Conservation (phyloP, 1,284 basidiomycete genomes). For the Vanrija sp. region DNA sequence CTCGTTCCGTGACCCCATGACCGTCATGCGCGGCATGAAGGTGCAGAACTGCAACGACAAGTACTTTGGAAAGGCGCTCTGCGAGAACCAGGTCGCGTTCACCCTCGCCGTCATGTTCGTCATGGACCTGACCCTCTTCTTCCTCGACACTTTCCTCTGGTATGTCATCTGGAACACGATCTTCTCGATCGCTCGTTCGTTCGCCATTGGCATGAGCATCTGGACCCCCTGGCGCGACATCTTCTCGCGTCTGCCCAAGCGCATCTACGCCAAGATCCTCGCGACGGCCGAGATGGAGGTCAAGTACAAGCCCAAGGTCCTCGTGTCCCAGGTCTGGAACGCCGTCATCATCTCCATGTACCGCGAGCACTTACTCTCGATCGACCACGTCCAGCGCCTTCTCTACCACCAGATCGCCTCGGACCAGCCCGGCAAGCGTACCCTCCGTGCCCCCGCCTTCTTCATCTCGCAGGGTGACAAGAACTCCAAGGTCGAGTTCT, state of each 20-base stretch:
- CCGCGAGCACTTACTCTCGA: slow-evolving; percentile 89
- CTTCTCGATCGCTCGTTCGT: slow-evolving; percentile 84
- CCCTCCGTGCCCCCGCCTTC: slow-evolving; percentile 85
- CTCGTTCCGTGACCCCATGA: slow-evolving; percentile 85
- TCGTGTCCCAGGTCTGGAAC: slow-evolving; percentile 97
- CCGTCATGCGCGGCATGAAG: slow-evolving; percentile 89
- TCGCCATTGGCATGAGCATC: slow-evolving; percentile 82
- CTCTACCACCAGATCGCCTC: slow-evolving; percentile 91
- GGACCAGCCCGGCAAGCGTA: slow-evolving; percentile 73
- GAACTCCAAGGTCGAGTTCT: slow-evolving; percentile 77
- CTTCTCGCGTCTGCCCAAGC: slow-evolving; percentile 84
- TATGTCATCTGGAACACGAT: slow-evolving; percentile 92
- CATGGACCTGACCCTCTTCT: slow-evolving; percentile 92
- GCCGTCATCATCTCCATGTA: slow-evolving; percentile 99
- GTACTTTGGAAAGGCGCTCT: slow-evolving; percentile 73
- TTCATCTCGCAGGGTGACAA: slow-evolving; percentile 84
- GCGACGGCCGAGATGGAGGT: slow-evolving; percentile 90
- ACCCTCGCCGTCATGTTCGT: slow-evolving; percentile 92
- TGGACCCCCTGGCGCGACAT: slow-evolving; percentile 98
- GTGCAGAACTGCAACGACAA: slow-evolving; percentile 80
- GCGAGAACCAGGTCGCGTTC: slow-evolving; percentile 84
- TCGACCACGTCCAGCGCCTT: slow-evolving; percentile 90
- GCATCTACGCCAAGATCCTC: slow-evolving; percentile 88
- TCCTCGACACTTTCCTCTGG: slow-evolving; percentile 97
- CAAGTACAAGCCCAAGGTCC: slow-evolving; percentile 95